Evolutionary conservation across 164 flowering plant genomes (phyloP).

Genomic region (Paratinospora sagittata): DNA sequence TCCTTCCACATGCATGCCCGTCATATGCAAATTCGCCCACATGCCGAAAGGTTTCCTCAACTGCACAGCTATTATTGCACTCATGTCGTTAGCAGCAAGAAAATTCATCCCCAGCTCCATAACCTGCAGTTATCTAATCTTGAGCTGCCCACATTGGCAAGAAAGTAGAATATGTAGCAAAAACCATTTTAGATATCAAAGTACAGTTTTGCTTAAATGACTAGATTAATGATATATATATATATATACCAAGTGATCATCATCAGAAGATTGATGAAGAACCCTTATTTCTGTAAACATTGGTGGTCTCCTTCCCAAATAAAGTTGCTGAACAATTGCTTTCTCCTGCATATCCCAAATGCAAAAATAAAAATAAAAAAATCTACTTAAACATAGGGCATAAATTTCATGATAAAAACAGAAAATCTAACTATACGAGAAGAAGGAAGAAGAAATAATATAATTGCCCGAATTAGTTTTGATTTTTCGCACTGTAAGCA

Average conservation of each 20-base stretch:
- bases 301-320: slow-evolving; percentile 87
- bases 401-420: background rate
- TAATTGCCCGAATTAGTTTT: background rate
- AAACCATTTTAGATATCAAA: background rate
- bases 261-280: slow-evolving; percentile 50
- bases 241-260: slow-evolving; percentile 82
- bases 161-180: background rate
- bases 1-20: slow-evolving; percentile 96
- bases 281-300: slow-evolving; percentile 81
- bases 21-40: slow-evolving; percentile 78
- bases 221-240: slow-evolving; percentile 7
- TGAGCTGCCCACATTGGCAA: background rate
- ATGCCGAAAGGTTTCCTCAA: slow-evolving; percentile 81
- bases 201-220: background rate
- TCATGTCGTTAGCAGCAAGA: slow-evolving; percentile 90
- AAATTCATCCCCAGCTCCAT: slow-evolving; percentile 93
- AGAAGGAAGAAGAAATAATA: background rate
- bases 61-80: slow-evolving; percentile 73
- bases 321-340: slow-evolving; percentile 62
- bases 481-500: background rate
- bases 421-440: background rate
- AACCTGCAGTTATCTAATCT: slow-evolving; percentile 42
- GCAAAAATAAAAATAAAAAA: background rate
- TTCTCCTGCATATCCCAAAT: slow-evolving; percentile 43
- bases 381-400: background rate